Evolutionary conservation across 176 grass and related monocot species (phyloP).

Genomic region (Melocanna baccifera): DNA sequence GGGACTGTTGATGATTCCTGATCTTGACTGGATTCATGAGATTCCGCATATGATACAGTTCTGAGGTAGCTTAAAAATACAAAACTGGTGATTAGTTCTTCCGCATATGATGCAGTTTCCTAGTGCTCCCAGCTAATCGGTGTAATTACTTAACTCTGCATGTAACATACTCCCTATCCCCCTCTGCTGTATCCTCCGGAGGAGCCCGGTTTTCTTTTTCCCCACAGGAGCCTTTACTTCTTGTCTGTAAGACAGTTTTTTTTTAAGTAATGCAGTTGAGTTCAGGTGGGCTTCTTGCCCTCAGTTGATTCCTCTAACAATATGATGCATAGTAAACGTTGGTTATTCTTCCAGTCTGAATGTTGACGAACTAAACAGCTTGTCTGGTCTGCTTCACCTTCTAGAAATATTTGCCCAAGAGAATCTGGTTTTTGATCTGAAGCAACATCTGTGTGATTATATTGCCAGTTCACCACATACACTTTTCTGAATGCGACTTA

Average conservation of each 20-base stretch:
- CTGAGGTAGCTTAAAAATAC: neutral
- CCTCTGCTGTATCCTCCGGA: too few relatives aligned
- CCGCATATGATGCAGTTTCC: neutral
- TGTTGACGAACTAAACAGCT: neutral
- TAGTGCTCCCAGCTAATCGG: too few relatives aligned
- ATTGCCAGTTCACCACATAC: neutral
- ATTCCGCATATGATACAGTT: neutral
- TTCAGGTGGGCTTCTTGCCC: too few relatives aligned
- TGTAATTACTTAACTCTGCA: too few relatives aligned
- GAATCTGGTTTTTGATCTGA: neutral
- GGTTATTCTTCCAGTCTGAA: neutral
- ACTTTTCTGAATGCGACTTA: neutral
- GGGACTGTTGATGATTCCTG: neutral
- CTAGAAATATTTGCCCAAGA: neutral
- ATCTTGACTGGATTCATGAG: neutral
- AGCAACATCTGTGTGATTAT: neutral
- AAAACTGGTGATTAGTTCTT: neutral
- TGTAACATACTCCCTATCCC: too few relatives aligned
- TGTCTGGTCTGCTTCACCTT: neutral
- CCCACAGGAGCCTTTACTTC: too few relatives aligned
- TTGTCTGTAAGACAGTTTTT: too few relatives aligned
- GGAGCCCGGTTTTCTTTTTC: too few relatives aligned
- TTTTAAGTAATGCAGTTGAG: too few relatives aligned
- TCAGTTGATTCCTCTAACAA: too few relatives aligned
- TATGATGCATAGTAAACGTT: neutral